Evolutionary conservation across 1,139 yeast species (phyloP), one percentile per base, ranked within the genome.

Genomic region (Eremothecium coryli): DNA sequence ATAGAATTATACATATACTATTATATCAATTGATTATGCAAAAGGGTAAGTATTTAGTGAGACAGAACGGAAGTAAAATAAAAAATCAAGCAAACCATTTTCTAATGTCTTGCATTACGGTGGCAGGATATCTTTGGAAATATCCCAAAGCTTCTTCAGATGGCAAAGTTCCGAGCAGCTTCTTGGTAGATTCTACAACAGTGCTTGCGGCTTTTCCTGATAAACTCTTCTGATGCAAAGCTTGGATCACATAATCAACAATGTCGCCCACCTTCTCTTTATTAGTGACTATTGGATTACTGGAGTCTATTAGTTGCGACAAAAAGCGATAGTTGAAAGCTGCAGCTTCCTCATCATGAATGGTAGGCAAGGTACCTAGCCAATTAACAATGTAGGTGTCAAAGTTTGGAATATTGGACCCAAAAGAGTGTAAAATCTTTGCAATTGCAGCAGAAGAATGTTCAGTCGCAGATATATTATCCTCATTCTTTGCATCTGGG

Each of bases 301-400:
- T 70, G 42, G 69, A 71, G 31, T 79, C 79, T 32, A 88, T 78
- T 49, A 90, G 66, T 43, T 80, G 82, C 18, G 78, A 65, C 50
- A 90, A 67, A 56, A 85, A 88, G 45, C 71, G 66, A 61, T 85
- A 90, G 17, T 86, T 78, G 58, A 69, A 84, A n/a, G 86, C 77
- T 2, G 97, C 96, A 6, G 93, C 94, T 48, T 82, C 93, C 29
- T 77, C 82, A 58, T 90, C 96, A 48, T 77, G 80, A 13, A 77
- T 62, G 31, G 88, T 71, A 18, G 98, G 98, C 48, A 90, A 70
- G 10, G 86, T 71, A 42, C 71, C 70, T 37, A 90, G 65, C 97
- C 97, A 90, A 44, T 73, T 81, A 23, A 68, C 70, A 35, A 84
- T 64, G 14, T 82, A 71, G 18, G 70, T 66, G 46, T 80, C 75